Base-by-base conservation (phyloP, 2,329 filamentous ascomycete genomes). In the Macrophomina pseudophaseolina region DNA sequence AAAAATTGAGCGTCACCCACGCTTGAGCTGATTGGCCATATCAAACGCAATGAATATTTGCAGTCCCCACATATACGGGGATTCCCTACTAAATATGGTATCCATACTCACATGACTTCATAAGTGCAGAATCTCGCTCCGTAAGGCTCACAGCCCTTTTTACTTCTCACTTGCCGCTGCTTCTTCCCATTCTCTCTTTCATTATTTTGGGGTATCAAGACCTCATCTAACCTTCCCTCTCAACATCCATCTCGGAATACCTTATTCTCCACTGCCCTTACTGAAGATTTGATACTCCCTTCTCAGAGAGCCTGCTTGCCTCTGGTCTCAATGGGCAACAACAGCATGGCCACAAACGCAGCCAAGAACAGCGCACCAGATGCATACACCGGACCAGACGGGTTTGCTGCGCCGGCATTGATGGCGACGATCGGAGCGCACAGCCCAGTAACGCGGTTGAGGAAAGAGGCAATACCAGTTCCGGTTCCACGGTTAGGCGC, bases 401-500 rank as follows among this genome's bases (percentile, higher is more conserved):
- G 80, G 65, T 80, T 77, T 4, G 73, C 71, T 5, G 65, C 67
- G 2, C 77, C 78, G 12, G 78, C 79, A 60, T 81, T 75, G 40
- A 81, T 76, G 0, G 90, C 90, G 32, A 93, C 80, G 11, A 93
- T 82, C 0, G 91, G 90, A 0, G 90, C 90, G 71, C 88, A 82
- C 11, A 93, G 80, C 5, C 91, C 90, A 5, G 86, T 86, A 48
- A 90, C 74, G 44, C 90, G 82, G 75, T 92, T 93, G 68, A 92
- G 76, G 73, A 91, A 90, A 73, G 87, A 90, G 28, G 88, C 87
- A 56, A 93, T 89, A 49, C 90, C 91, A 0, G 88, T 90, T 5
- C 90, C 91, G 0, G 90, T 91, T 5, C 90, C 91, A 38, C 91
- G 82, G 28, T 90, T 87, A 0, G 90, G 89, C 0, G 90, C 88